Percentiles rank a stretch among this genome's conserved stretches.
Evolutionary conservation across 805 yeast species (phyloP).

Genomic region (Clavispora vitiphila): DNA sequence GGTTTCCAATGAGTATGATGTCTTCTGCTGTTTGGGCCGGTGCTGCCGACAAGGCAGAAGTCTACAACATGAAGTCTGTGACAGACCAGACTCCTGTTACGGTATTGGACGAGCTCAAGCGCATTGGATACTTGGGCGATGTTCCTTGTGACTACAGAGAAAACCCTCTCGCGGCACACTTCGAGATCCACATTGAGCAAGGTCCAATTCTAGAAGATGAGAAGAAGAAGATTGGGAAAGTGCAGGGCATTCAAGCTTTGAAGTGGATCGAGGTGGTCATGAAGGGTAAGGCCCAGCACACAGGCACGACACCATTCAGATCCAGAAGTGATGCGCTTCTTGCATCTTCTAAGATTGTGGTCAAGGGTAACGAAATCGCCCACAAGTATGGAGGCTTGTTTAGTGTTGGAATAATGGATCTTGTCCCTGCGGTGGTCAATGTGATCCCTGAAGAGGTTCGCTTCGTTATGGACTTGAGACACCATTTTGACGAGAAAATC

Average conservation of each 20-base stretch:
- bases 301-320: slow-evolving; percentile 68
- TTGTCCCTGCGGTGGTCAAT: slow-evolving; percentile 59
- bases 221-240: slow-evolving; percentile 56
- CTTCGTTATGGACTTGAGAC: slow-evolving; percentile 60
- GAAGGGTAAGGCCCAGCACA: slow-evolving; percentile 62
- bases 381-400: slow-evolving; percentile 46
- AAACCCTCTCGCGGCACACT: slow-evolving; percentile 62
- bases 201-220: slow-evolving; percentile 65
- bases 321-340: slow-evolving; percentile 59
- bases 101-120: slow-evolving; percentile 48
- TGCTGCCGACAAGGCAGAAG: slow-evolving; percentile 39
- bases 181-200: slow-evolving; percentile 73
- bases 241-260: slow-evolving; percentile 62
- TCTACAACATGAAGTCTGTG: slow-evolving; percentile 49
- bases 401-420: slow-evolving; percentile 53
- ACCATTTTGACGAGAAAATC: slow-evolving; percentile 42
- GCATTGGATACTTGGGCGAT: slow-evolving; percentile 61
- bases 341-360: slow-evolving; percentile 54
- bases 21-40: slow-evolving; percentile 68
- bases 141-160: slow-evolving; percentile 41
- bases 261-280: slow-evolving; percentile 57
- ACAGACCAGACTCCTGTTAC: slow-evolving; percentile 44
- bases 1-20: slow-evolving; percentile 67
- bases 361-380: slow-evolving; percentile 53
- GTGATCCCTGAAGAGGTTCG: slow-evolving; percentile 60